Base-by-base conservation (phyloP, 2,329 filamentous ascomycete species). In the Elsinoe ampelina region DNA sequence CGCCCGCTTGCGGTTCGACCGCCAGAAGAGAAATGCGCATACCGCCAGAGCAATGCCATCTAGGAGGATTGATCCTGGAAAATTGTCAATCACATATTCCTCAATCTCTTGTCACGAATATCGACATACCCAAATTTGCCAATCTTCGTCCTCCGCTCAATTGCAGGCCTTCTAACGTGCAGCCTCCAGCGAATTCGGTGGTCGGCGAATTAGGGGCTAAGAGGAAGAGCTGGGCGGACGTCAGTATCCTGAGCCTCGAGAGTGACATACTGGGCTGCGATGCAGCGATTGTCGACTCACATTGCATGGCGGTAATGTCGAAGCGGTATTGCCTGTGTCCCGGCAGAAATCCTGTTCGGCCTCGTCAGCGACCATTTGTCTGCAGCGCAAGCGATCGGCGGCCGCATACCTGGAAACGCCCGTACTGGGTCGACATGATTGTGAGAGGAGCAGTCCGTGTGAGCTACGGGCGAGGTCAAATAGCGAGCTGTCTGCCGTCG, bases 1-100 rank as follows among this genome's bases (percentile, higher is more conserved):
- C 57, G 93, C 93, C 71, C 87, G 85, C 75, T 98, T 97, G 69
- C 81, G 82, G 66, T 97, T 87, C 17, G 93, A 95, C 63, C 83
- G 80, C 73, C 86, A 81, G 70, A 97, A 66, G 58, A 98, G 76
- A 63, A 86, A 84, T 10, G 75, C 67, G 3, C 86, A 77, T 7
- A 80, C 74, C 19, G 81, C 66, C 63, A 98, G 91, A 39, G 91
- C 89, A 61, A 95, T 70, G 60, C 79, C 89, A 60, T 82, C 86
- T 39, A 97, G 71, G 45, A 98, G 63, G 68, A 98, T 95, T 6
- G 91, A 95, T n/a, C 93, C 86, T 89, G 63, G 54, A 36, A 22
- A 13, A 19, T 56, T 56, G 66, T 75, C 58, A 75, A 65, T 57
- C 57, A 57, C 45, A 56, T 59, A 50, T 35, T 15, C 19, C 20